These are phyloP conservation scores for Geotrichum australiense DNA, from an alignment of 1,139 yeast species.

Conservation along the genomic window DNA sequence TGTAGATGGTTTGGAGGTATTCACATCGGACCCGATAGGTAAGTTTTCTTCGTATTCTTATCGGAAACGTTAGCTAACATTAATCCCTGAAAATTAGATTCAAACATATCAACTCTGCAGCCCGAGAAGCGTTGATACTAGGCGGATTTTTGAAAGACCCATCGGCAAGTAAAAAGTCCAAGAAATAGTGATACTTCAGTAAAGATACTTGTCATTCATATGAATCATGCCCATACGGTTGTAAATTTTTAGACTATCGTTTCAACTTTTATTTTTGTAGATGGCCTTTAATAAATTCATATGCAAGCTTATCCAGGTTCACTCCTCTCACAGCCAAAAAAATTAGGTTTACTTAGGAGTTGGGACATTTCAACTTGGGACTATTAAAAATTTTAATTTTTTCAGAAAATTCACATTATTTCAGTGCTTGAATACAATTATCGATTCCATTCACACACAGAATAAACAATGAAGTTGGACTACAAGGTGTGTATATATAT, in stretches of 20 bases:
- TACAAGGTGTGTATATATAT: slow-evolving; percentile 23
- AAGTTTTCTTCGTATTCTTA: slow-evolving; percentile 12
- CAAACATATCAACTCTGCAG: slow-evolving; percentile 84
- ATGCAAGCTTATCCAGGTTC: too few species aligned
- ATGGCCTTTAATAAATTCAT: too few species aligned
- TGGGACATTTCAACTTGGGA: too few species aligned
- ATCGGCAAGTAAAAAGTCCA: slow-evolving; percentile 17
- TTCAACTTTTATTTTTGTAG: too few species aligned
- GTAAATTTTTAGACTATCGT: too few species aligned
- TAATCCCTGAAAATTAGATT: slow-evolving; percentile 41
- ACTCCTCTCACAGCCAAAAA: too few species aligned
- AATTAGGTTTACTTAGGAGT: too few species aligned
- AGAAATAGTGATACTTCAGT: slow-evolving; percentile 5
- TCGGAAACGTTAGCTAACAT: too few species aligned
- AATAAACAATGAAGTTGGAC: slow-evolving; percentile 26
- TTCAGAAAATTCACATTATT: too few species aligned
- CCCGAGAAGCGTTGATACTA: slow-evolving; percentile 70
- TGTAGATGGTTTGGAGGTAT: slow-evolving; percentile 93
- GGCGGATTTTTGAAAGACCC: slow-evolving; percentile 46
- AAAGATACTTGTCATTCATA: neutral
- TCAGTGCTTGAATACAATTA: too few species aligned
- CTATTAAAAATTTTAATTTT: too few species aligned
- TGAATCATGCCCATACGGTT: too few species aligned
- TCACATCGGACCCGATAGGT: slow-evolving; percentile 77
- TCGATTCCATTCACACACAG: neutral